Evolutionary conservation across 306 rosid species (phyloP).

Genomic region (Rosa persica): DNA sequence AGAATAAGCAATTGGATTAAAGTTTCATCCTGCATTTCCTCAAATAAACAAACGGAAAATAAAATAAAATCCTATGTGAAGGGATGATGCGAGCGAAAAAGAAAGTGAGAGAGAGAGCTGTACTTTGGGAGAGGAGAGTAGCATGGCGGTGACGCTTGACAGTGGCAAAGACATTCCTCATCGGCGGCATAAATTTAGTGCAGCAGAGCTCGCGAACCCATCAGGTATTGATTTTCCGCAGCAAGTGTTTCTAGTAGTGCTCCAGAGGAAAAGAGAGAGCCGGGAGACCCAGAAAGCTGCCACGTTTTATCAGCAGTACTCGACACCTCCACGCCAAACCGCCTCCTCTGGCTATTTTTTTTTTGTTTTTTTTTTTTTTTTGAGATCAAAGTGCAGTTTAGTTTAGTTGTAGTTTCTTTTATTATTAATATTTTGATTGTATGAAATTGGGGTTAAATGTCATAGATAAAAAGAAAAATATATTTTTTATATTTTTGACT

Average conservation of each 20-base stretch:
- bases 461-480: too few relatives aligned
- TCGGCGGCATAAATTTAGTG: conserved; percentile 35
- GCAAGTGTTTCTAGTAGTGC: conserved; percentile 44
- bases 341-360: background rate
- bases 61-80: background rate
- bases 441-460: too few relatives aligned
- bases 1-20: background rate
- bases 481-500: too few relatives aligned
- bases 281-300: conserved; percentile 35
- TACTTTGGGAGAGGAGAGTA: conserved; percentile 45
- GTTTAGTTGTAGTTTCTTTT: too few relatives aligned
- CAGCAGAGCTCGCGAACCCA: conserved; percentile 24
- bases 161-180: conserved; percentile 72
- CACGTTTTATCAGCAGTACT: conserved; percentile 33
- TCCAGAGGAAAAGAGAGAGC: conserved; percentile 10
- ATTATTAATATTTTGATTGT: too few relatives aligned
- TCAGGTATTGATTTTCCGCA: conserved; percentile 25
- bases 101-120: background rate
- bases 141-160: conserved; percentile 52
- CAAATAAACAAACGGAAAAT: conserved; percentile 5
- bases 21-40: background rate
- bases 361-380: too few relatives aligned
- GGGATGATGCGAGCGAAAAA: background rate
- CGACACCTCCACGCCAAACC: conserved; percentile 24
- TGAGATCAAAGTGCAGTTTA: too few relatives aligned